Evolutionary conservation across 2,329 filamentous ascomycete species (phyloP).

Genomic region (Dothideomycetes sp.): DNA sequence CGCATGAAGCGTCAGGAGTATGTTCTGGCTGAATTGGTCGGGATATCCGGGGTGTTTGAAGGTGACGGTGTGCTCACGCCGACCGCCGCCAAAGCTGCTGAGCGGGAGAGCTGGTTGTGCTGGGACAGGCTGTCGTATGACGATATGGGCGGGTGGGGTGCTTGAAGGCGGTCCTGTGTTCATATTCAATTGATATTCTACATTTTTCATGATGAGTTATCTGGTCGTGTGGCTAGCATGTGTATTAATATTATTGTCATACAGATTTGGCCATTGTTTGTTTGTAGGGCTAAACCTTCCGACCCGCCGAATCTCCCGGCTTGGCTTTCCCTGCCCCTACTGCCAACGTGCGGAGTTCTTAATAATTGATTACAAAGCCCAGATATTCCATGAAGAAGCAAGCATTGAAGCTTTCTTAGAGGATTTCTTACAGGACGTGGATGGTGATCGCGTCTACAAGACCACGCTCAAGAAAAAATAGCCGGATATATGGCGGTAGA

Average conservation of each 20-base stretch:
- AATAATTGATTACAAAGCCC: no score
- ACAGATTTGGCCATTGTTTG: neutral
- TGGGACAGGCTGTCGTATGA: neutral
- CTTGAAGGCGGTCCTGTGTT: neutral
- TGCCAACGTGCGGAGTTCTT: conserved; percentile 1
- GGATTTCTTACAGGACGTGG: no score
- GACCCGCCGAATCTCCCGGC: conserved; percentile 1
- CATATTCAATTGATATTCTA: conserved; percentile 2
- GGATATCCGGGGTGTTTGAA: conserved; percentile 15
- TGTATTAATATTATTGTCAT: neutral
- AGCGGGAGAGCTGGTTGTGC: conserved; percentile 6
- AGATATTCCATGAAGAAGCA: no score
- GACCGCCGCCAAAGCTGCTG: conserved; percentile 2
- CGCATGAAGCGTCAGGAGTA: conserved; percentile 13
- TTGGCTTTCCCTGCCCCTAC: neutral
- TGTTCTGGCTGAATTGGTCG: conserved; percentile 9
- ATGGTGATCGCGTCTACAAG: no score
- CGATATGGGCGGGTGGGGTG: conserved; percentile 1
- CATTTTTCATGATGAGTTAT: conserved; percentile 1
- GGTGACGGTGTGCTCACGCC: conserved; percentile 5
- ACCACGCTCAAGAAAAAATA: no score
- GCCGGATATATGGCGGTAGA: no score
- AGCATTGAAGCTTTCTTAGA: no score
- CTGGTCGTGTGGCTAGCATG: conserved; percentile 1
- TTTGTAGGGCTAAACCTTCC: neutral